These are phyloP conservation scores for Phytophthora melonis DNA, from an alignment of 352 stramenopile genomes.

Conservation along the genomic window DNA sequence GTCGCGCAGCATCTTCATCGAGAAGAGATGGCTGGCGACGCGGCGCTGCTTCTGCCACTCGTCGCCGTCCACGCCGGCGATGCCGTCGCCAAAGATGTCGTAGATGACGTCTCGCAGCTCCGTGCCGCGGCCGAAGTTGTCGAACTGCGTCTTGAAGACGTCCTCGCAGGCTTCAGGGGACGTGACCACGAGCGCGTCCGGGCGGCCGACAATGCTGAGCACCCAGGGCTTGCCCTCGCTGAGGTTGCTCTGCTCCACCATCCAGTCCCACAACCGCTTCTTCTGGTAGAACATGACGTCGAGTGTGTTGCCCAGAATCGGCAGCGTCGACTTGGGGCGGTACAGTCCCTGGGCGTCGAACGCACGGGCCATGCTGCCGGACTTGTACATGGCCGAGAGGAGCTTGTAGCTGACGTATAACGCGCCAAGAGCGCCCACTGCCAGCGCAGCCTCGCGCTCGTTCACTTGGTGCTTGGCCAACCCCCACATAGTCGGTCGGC, in stretches of 20 bases:
- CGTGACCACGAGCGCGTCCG: constrained; percentile 48
- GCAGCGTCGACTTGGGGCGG: constrained; percentile 40
- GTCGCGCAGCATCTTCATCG: constrained; percentile 37
- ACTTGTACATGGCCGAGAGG: constrained; percentile 13
- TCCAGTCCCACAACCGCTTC: constrained; percentile 62
- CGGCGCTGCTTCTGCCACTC: constrained; percentile 61
- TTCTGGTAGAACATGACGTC: constrained; percentile 49
- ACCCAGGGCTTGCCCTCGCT: constrained; percentile 54
- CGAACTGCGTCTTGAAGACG: constrained; percentile 55
- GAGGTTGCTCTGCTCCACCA: constrained; percentile 53
- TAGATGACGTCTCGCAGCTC: constrained; percentile 32
- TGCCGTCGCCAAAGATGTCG: constrained; percentile 63
- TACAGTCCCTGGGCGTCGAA: constrained; percentile 34
- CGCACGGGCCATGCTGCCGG: constrained; percentile 17
- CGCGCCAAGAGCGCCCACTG: constrained; percentile 8
- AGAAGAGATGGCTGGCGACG: constrained; percentile 81
- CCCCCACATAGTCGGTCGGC: constrained; percentile 19
- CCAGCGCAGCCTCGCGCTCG: constrained; percentile 13
- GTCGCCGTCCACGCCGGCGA: constrained; percentile 54
- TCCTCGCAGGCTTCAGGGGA: constrained; percentile 40
- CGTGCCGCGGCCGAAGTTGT: constrained; percentile 49
- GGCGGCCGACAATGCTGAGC: constrained; percentile 45
- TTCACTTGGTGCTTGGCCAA: constrained; percentile 24
- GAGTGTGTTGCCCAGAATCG: constrained; percentile 46
- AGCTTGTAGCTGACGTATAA: constrained; percentile 29